Base-by-base conservation (phyloP, 352 stramenopile species). In the Globisporangium alternatum region DNA sequence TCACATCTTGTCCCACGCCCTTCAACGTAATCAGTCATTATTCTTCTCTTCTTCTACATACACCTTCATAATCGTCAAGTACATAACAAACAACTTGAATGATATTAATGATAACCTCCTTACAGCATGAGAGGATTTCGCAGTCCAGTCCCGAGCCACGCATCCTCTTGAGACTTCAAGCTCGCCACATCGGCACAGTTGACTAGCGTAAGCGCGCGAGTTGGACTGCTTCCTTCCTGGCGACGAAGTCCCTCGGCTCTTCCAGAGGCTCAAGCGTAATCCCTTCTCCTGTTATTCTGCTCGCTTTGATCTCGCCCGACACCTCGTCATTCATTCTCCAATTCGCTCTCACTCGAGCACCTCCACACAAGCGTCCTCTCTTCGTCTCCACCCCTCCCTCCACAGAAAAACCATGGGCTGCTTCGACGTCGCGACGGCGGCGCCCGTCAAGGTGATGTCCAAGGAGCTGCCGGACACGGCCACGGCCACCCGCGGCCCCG, bases 401-500 rank as follows among this genome's bases (percentile, higher is more conserved):
- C 17, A 4, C 41, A 44, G 13, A 17, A 10, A 35, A 13, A 41
- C n/a, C 57, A 63, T 63, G 57, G 44, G 44, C 30, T 63, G 57
- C 44, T 44, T 63, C 13, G 57, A 63, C 22, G 44, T 33, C 10
- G n/a, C 44, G 10, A 35, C 44, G 12, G 45, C 57, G 19, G 43
- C 22, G 30, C 39, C 57, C 7, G 9, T 12, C 52, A 57, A 57
- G 52, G 52, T 57, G 52, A 57, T 57, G 52, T 63, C 57, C 44
- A 54, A 56, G 43, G 59, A 65, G 31, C 28, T 69, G 12, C 19
- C 58, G 6, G 56, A 56, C 51, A 67, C 64, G n/a, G 70, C 62
- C n/a, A 72, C 69, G 0, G 65, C 59, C 47, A 75, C 57, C 13
- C 75, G 68, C n/a, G 71, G 72, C 2, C 52, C 70, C 1, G 58